Conservation (phyloP, 345 rosid species). For the Eucalyptus pumila region DNA sequence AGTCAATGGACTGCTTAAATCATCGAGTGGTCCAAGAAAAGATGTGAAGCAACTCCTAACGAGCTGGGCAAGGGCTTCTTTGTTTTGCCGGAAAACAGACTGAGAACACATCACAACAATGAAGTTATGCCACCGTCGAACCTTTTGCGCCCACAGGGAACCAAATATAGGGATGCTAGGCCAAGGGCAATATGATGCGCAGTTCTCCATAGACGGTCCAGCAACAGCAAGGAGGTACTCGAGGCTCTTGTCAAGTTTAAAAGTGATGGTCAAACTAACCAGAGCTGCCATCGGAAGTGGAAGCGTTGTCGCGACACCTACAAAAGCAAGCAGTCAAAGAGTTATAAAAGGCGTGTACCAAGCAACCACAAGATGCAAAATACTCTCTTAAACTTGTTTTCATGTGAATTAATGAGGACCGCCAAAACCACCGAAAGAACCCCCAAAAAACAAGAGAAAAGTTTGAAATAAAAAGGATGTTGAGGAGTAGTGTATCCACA, state of each 20-base stretch:
- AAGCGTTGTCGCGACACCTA: conserved; percentile 30
- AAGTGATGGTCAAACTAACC: conserved; percentile 64
- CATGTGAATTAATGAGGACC: neutral
- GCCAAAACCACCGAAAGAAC: neutral
- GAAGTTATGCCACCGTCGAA: conserved; percentile 54
- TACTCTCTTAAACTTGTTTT: neutral
- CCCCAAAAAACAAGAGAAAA: neutral
- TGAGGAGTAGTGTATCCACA: neutral
- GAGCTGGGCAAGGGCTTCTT: conserved; percentile 46
- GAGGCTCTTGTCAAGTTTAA: conserved; percentile 32
- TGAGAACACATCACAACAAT: conserved; percentile 42
- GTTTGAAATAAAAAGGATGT: neutral
- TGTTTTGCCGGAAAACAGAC: conserved; percentile 31
- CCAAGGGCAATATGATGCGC: conserved; percentile 47
- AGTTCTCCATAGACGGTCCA: conserved; percentile 54
- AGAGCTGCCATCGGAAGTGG: conserved; percentile 64
- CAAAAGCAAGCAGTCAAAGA: neutral
- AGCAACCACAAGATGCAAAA: neutral
- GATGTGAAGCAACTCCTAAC: conserved; percentile 52
- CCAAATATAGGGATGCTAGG: conserved; percentile 33
- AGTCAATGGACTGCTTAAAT: conserved; percentile 9
- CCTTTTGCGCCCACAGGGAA: conserved; percentile 63
- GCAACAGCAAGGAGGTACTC: conserved; percentile 50
- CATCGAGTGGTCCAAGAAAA: conserved; percentile 21
- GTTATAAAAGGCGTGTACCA: neutral